phyloP scores from a whole-genome alignment of 2,329 filamentous ascomycete genomes.

The Talaromyces sp. region DNA sequence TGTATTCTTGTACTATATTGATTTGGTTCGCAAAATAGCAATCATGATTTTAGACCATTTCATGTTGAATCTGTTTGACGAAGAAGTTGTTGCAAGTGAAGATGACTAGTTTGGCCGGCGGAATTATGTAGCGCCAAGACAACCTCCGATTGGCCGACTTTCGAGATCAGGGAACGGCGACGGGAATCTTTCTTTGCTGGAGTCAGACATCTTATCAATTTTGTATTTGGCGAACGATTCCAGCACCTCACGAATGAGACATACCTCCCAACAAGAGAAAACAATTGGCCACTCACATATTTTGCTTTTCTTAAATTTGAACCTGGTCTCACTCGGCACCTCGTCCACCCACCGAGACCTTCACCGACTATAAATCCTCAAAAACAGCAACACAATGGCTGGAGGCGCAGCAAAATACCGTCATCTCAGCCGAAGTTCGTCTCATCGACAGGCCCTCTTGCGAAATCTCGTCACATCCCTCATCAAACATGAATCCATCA shows the following conservation, averaged over 20 bases:
- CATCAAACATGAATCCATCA: constrained; percentile 87
- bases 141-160: constrained; percentile 5
- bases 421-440: constrained; percentile 77
- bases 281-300: neutral
- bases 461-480: constrained; percentile 95
- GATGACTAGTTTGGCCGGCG: neutral
- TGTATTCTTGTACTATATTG: neutral
- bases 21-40: neutral
- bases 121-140: neutral
- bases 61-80: neutral
- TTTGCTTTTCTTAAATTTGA: neutral
- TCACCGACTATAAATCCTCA: neutral
- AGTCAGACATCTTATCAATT: neutral
- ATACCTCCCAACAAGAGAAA: neutral
- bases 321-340: neutral
- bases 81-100: neutral
- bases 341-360: neutral
- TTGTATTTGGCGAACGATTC: neutral
- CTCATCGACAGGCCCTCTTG: constrained; percentile 86
- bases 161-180: constrained; percentile 17
- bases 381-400: constrained; percentile 59
- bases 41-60: neutral
- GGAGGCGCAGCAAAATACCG: constrained; percentile 84
- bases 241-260: neutral
- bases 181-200: constrained; percentile 14